A percentile compares a stretch with the other conserved stretches of the same genome.
These are phyloP conservation scores for Aspergillus nidulans DNA, from an alignment of 495 filamentous ascomycete species.

Conservation along the genomic window DNA sequence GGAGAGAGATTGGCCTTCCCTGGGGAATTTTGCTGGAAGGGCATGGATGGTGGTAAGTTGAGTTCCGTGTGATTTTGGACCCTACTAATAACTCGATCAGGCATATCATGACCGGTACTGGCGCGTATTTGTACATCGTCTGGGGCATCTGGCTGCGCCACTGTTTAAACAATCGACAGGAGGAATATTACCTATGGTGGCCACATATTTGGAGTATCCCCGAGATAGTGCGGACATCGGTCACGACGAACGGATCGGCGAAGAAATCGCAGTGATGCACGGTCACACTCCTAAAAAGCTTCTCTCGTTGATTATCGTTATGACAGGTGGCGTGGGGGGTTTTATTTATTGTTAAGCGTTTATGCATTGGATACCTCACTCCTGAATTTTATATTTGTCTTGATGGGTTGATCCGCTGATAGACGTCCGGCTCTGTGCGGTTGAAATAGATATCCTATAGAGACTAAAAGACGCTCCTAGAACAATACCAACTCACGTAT, in stretches of 20 bases:
- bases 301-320: conserved; percentile 4
- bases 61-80: not conserved
- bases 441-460: conserved; percentile 6
- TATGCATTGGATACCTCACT: not conserved
- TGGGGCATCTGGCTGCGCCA: conserved; percentile 86
- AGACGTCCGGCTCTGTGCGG: not conserved
- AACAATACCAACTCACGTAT: not conserved
- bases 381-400: not conserved
- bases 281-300: not conserved
- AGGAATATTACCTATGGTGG: conserved; percentile 75
- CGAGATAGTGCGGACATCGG: conserved; percentile 47
- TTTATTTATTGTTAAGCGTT: conserved; percentile 1
- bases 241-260: conserved; percentile 27
- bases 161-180: conserved; percentile 71
- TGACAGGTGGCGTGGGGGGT: not conserved
- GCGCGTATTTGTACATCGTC: conserved; percentile 78
- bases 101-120: conserved; percentile 62
- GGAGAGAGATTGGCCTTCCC: conserved; percentile 70
- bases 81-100: conserved; percentile 27
- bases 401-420: not conserved
- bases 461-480: not conserved
- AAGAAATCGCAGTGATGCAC: conserved; percentile 39
- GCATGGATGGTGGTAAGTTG: conserved; percentile 89
- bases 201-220: conserved; percentile 62
- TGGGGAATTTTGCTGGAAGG: conserved; percentile 91